These are phyloP conservation scores for Lepidium aucheri DNA, from an alignment of 345 rosid genomes.

Conservation along the genomic window DNA sequence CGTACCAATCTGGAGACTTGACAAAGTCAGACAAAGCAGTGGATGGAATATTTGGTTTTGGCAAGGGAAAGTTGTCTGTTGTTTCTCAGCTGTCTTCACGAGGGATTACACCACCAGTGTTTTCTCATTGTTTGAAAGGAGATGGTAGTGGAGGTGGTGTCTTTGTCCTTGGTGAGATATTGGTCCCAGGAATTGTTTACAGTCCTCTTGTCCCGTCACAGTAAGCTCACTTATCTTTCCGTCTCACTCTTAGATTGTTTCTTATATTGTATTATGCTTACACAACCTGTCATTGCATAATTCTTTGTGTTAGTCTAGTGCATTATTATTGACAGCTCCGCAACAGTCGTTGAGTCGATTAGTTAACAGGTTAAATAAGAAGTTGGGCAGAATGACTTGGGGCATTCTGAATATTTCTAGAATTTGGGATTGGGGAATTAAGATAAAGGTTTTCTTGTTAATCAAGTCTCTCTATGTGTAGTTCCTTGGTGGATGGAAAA, in stretches of 20 bases:
- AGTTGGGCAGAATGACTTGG: neutral
- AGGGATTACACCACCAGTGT: slow-evolving; percentile 71
- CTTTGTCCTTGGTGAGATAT: slow-evolving; percentile 92
- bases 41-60: slow-evolving; percentile 99
- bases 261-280: neutral
- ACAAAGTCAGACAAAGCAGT: slow-evolving; percentile 84
- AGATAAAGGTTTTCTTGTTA: neutral
- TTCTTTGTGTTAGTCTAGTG: neutral
- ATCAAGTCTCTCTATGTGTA: neutral
- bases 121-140: slow-evolving; percentile 96
- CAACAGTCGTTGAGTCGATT: neutral
- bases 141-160: slow-evolving; percentile 87
- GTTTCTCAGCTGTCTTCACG: slow-evolving; percentile 84
- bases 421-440: neutral
- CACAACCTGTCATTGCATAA: neutral
- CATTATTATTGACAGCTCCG: neutral
- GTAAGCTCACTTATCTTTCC: slow-evolving; percentile 34
- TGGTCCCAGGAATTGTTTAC: slow-evolving; percentile 87
- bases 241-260: neutral
- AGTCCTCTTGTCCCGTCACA: slow-evolving; percentile 84
- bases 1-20: slow-evolving; percentile 76
- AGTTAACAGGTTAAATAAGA: neutral
- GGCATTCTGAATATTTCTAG: neutral
- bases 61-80: slow-evolving; percentile 72
- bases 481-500: neutral